These are phyloP conservation scores for Thermothielavioides terrestris DNA, from an alignment of 495 filamentous ascomycete genomes.

Conservation along the genomic window DNA sequence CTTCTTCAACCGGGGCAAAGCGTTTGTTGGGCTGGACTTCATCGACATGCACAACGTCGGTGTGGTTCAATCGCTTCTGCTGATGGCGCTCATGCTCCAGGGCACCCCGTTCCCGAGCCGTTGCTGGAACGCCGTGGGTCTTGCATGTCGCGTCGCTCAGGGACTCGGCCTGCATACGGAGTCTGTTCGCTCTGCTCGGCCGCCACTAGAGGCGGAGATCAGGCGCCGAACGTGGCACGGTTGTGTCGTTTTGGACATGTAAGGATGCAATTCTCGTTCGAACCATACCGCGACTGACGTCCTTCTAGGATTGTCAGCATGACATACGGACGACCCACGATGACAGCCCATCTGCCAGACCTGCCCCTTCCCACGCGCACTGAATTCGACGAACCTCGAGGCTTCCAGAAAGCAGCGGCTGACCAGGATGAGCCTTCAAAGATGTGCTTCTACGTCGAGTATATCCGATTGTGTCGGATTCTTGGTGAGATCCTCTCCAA, in stretches of 20 bases:
- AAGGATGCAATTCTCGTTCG: background rate
- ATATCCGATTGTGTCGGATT: slow-evolving; percentile 36
- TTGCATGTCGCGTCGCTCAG: slow-evolving; percentile 40
- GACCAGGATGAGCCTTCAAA: slow-evolving; percentile 1
- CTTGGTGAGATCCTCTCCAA: slow-evolving; percentile 36
- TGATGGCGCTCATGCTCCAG: slow-evolving; percentile 38
- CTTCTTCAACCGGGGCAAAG: slow-evolving; percentile 40
- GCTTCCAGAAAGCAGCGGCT: background rate
- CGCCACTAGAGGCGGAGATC: slow-evolving; percentile 34
- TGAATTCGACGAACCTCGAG: slow-evolving; percentile 9
- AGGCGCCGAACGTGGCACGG: slow-evolving; percentile 42
- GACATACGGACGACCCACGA: slow-evolving; percentile 41
- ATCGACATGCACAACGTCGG: slow-evolving; percentile 37
- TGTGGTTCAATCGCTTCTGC: slow-evolving; percentile 39
- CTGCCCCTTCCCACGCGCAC: slow-evolving; percentile 24
- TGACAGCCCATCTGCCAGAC: slow-evolving; percentile 31
- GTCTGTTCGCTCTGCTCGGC: slow-evolving; percentile 14
- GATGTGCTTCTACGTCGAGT: slow-evolving; percentile 34
- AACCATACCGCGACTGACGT: background rate
- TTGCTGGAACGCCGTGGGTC: slow-evolving; percentile 42
- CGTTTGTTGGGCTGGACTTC: slow-evolving; percentile 37
- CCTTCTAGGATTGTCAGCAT: slow-evolving; percentile 37
- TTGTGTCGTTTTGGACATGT: slow-evolving; percentile 43
- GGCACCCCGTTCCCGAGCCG: slow-evolving; percentile 38
- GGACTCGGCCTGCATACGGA: slow-evolving; percentile 41